phyloP scores from a whole-genome alignment of 148 eudicot species.

The Cornus controversa region DNA sequence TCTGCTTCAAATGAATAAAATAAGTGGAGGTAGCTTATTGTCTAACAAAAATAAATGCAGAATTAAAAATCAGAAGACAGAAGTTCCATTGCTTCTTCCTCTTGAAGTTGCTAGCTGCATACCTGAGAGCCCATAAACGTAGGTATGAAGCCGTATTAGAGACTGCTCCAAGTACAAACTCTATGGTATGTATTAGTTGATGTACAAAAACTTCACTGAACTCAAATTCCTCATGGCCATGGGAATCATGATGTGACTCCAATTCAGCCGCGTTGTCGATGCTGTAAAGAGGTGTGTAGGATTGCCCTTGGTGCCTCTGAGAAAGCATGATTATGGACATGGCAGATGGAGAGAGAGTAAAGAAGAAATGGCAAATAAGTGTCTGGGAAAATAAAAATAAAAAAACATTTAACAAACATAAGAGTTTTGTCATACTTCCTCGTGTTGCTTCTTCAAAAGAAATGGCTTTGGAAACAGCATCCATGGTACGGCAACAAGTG shows the following conservation, averaged over 20 bases:
- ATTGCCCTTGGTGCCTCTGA: slow-evolving; percentile 72
- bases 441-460: slow-evolving; percentile 78
- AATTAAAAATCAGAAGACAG: neutral
- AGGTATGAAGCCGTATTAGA: slow-evolving; percentile 91
- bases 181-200: slow-evolving; percentile 86
- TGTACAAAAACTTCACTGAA: slow-evolving; percentile 79
- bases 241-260: slow-evolving; percentile 52
- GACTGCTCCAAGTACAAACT: slow-evolving; percentile 87
- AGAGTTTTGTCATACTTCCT: slow-evolving; percentile 49
- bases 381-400: neutral
- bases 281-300: slow-evolving; percentile 47
- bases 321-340: slow-evolving; percentile 2
- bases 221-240: slow-evolving; percentile 65
- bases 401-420: neutral
- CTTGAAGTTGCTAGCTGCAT: slow-evolving; percentile 1
- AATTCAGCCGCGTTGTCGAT: slow-evolving; percentile 50
- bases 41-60: neutral
- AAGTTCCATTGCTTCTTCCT: neutral
- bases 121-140: slow-evolving; percentile 94
- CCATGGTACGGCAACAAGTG: slow-evolving; percentile 86
- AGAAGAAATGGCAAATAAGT: neutral
- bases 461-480: slow-evolving; percentile 91
- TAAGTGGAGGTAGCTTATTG: neutral
- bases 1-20: neutral
- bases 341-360: neutral